Percentiles rank a stretch among this genome's conserved stretches.
These are phyloP conservation scores for Skeletonema marinoi DNA, from an alignment of 108 stramenopile species.

Conservation along the genomic window DNA sequence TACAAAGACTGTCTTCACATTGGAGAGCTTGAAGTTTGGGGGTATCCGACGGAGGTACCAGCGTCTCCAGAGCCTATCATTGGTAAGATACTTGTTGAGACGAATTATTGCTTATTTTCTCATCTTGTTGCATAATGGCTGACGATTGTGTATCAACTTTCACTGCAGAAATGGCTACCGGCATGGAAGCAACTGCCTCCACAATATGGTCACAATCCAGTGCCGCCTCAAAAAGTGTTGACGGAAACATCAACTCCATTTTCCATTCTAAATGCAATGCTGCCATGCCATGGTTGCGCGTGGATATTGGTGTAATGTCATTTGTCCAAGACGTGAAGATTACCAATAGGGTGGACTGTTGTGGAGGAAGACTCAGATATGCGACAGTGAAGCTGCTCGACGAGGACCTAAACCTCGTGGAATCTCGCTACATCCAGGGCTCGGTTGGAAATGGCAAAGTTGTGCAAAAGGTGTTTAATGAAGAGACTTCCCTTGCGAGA, in stretches of 20 bases:
- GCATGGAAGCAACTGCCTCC: not conserved
- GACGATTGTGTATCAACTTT: not conserved
- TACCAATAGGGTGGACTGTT: conserved; percentile 1
- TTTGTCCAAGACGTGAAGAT: conserved; percentile 2
- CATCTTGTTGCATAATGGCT: not conserved
- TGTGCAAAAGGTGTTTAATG: conserved; percentile 10
- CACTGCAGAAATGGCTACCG: not conserved
- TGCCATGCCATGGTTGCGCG: not conserved
- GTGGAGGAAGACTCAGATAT: conserved; percentile 6
- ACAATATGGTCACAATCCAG: not conserved
- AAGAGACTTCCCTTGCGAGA: conserved; percentile 2
- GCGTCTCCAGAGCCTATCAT: conserved; percentile 4
- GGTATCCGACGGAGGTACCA: not conserved
- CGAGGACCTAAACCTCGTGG: not conserved
- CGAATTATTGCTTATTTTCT: not conserved
- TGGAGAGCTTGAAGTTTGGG: conserved; percentile 7
- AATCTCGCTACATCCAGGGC: conserved; percentile 4
- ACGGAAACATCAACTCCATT: not conserved
- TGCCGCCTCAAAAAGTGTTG: not conserved
- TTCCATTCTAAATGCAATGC: not conserved
- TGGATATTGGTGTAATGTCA: conserved; percentile 10
- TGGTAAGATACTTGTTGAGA: not conserved
- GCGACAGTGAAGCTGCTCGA: conserved; percentile 3
- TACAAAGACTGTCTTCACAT: conserved; percentile 10
- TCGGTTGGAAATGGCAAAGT: conserved; percentile 1